A percentile compares a stretch with the other conserved stretches of the same genome.
Conservation (phyloP, 2,329 filamentous ascomycete species). For the Grosmannia clavigera region DNA sequence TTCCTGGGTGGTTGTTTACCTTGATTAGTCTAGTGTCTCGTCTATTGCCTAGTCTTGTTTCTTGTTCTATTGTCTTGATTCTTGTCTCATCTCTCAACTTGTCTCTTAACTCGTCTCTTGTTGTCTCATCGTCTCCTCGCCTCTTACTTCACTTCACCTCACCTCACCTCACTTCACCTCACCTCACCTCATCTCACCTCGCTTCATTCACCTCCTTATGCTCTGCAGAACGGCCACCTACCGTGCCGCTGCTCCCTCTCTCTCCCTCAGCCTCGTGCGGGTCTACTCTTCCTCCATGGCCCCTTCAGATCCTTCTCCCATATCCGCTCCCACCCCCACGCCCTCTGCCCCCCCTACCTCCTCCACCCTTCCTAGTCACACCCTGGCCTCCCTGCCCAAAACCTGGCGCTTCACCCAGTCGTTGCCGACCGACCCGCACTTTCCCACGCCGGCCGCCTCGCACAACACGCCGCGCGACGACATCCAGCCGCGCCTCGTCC, state of each 20-base stretch:
- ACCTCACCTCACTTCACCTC: background rate
- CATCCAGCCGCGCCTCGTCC: conserved; percentile 72
- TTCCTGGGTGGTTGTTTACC: no score
- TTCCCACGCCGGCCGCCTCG: conserved; percentile 68
- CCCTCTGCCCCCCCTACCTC: background rate
- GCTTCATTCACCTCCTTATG: background rate
- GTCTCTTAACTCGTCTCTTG: no score
- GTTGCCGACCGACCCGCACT: conserved; percentile 64
- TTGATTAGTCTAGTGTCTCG: no score
- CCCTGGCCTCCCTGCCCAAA: conserved; percentile 47
- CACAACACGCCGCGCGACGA: conserved; percentile 67
- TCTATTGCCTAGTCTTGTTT: no score
- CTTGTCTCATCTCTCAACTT: background rate
- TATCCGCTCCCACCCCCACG: background rate
- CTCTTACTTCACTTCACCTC: background rate
- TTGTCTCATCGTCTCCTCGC: background rate
- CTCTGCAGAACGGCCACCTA: conserved; percentile 3
- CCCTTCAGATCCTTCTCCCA: background rate
- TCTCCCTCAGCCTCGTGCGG: background rate
- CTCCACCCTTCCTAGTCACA: conserved; percentile 16
- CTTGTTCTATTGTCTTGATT: no score
- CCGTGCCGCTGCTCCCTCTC: background rate
- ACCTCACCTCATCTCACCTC: background rate
- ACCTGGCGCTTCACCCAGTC: conserved; percentile 53
- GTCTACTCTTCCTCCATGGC: background rate